phyloP scores from a whole-genome alignment of 2,329 filamentous ascomycete species.

The Scytalidium lignicola region DNA sequence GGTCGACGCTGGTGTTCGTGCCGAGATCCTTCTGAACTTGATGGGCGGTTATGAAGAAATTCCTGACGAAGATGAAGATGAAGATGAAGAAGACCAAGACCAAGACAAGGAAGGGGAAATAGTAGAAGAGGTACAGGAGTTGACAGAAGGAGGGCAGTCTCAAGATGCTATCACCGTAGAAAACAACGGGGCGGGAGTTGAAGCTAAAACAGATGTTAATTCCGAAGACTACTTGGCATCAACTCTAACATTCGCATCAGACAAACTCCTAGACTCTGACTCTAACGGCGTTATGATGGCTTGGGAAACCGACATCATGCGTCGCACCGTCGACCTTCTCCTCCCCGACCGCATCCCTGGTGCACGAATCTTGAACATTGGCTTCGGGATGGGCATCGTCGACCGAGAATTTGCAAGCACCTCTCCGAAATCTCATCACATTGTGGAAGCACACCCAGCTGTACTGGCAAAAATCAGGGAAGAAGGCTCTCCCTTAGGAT shows the following conservation, averaged over 20 bases:
- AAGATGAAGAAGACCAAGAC: constrained; percentile 35
- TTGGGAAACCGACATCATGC: constrained; percentile 87
- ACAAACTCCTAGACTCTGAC: constrained; percentile 66
- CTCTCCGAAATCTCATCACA: constrained; percentile 67
- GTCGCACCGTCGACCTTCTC: constrained; percentile 64
- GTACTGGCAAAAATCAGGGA: constrained; percentile 60
- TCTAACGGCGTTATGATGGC: constrained; percentile 91
- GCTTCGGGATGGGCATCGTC: constrained; percentile 88
- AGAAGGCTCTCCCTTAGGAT: constrained; percentile 28
- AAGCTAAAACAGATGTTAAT: constrained; percentile 41
- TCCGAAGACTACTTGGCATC: constrained; percentile 66
- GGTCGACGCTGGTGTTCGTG: constrained; percentile 84
- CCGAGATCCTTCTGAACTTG: constrained; percentile 78
- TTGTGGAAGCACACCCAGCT: constrained; percentile 78
- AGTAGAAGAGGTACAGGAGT: constrained; percentile 19
- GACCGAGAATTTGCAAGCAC: constrained; percentile 70
- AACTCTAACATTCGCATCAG: constrained; percentile 56
- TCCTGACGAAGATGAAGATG: constrained; percentile 42
- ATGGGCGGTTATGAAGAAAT: constrained; percentile 78
- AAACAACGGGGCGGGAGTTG: constrained; percentile 15
- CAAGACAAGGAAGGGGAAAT: constrained; percentile 24
- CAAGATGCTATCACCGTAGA: constrained; percentile 16
- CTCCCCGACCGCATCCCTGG: constrained; percentile 47
- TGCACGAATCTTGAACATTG: constrained; percentile 74
- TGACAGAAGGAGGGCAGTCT: constrained; percentile 20